Evolutionary conservation across 2,329 filamentous ascomycete species (phyloP), one percentile per base, ranked within the genome.

Genomic region (Ceratocystis albifundus): DNA sequence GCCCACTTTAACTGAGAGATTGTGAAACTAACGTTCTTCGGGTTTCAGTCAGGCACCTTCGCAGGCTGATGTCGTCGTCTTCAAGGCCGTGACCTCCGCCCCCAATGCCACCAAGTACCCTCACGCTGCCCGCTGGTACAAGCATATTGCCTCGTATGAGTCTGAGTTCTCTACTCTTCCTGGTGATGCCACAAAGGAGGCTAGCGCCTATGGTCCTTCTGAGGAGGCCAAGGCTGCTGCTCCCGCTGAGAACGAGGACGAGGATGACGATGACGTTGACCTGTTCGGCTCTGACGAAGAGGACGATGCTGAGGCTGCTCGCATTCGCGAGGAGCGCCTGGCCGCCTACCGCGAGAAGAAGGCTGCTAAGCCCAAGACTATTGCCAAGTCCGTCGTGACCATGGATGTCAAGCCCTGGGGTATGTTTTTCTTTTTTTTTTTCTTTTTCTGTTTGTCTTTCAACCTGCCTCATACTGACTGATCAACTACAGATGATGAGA

Each of bases 341-440:
- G 91, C 85, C 69, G 93, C 93, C 77, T 96, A 96, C 86, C 88
- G 84, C 78, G 89, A 90, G 83, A 97, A 97, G 89, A 96, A 96
- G 88, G 90, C 88, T 72, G 84, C 83, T 78, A 96, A 96, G 86
- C 80, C 82, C 71, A 96, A 97, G 90, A 83, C 86, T 72, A 87
- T 87, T 70, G 94, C 94, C 77, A 99, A 99, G 86, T 97, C 93
- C 69, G 82, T 97, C 70, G 91, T 97, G 74, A 97, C 91, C 71
- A 74, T 99, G 72, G 93, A 97, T 74, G 89, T 99, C 72, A 99
- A 99, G 86, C 94, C 94, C 74, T 97, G 94, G 93, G 94, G 93
- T 96, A 88, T 72, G 89, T 82, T 69, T 69, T 88, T 82, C 28
- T 68, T 69, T 62, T 57, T 15, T 22, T 5, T 2, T 48, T 2